These are phyloP conservation scores for Globisporangium cylindrosporum DNA, from an alignment of 352 stramenopile species.

Conservation along the genomic window DNA sequence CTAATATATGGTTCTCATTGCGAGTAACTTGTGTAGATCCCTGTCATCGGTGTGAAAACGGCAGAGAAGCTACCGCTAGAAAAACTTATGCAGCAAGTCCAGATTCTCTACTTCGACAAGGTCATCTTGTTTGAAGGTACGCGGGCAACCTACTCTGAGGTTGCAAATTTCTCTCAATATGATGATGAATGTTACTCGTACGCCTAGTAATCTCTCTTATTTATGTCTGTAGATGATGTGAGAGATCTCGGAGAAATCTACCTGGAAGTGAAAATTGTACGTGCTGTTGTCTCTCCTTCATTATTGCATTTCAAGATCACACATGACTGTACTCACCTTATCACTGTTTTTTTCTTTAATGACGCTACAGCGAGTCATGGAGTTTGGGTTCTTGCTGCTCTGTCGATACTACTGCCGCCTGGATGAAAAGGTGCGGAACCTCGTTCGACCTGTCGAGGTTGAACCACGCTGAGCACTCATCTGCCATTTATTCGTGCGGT, in stretches of 20 bases:
- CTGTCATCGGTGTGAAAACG: slow-evolving; percentile 16
- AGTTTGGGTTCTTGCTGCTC: slow-evolving; percentile 62
- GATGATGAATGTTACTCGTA: not conserved
- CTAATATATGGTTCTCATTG: not conserved
- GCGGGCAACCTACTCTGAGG: not conserved
- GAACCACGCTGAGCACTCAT: not conserved
- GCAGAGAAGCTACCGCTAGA: slow-evolving; percentile 44
- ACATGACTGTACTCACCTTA: not conserved
- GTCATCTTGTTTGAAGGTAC: slow-evolving; percentile 64
- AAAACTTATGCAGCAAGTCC: slow-evolving; percentile 47
- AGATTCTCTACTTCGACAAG: slow-evolving; percentile 59
- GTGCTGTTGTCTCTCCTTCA: not conserved
- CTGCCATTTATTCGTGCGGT: not conserved
- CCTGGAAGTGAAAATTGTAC: slow-evolving; percentile 52
- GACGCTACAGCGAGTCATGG: slow-evolving; percentile 45
- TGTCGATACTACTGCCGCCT: slow-evolving; percentile 64
- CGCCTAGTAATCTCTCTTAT: not conserved
- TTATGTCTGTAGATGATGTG: slow-evolving; percentile 45
- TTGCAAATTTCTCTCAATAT: not conserved
- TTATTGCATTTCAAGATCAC: not conserved
- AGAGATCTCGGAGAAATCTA: slow-evolving; percentile 65
- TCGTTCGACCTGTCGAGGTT: not conserved
- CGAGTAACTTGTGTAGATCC: not conserved
- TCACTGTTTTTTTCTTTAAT: not conserved
- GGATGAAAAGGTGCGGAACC: slow-evolving; percentile 43